Percentiles rank a stretch among this genome's conserved stretches.
Evolutionary conservation across 139 green algal genomes (phyloP).

Genomic region (Axilococcus clingmanii): DNA sequence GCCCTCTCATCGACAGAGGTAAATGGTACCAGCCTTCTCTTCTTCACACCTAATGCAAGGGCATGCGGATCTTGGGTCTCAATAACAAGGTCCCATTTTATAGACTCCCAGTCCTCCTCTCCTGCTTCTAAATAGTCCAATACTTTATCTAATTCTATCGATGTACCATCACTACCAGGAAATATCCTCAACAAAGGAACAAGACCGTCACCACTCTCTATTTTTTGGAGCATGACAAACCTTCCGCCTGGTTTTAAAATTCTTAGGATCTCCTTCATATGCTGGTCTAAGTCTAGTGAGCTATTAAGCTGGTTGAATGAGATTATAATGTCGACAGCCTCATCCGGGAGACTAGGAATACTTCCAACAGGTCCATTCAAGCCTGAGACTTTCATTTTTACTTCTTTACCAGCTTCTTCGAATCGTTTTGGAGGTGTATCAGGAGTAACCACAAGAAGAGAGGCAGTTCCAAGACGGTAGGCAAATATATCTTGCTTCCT

Average conservation of each 20-base stretch:
- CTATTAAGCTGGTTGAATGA: constrained; percentile 6
- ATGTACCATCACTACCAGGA: constrained; percentile 9
- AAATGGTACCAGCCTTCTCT: no score
- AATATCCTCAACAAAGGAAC: not conserved
- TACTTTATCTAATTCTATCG: not conserved
- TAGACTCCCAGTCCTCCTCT: constrained; percentile 24
- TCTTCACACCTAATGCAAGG: constrained; percentile 43
- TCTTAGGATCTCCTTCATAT: constrained; percentile 21
- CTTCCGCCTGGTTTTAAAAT: constrained; percentile 45
- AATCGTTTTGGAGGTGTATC: constrained; percentile 33
- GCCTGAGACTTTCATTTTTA: constrained; percentile 25
- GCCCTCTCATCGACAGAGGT: constrained; percentile 15
- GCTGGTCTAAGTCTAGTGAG: constrained; percentile 7
- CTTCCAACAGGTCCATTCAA: constrained; percentile 4
- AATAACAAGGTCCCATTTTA: constrained; percentile 35
- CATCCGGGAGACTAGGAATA: constrained; percentile 21
- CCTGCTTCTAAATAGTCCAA: constrained; percentile 14
- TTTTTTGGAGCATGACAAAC: constrained; percentile 42
- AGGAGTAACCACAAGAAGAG: constrained; percentile 32
- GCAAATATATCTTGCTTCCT: constrained; percentile 46
- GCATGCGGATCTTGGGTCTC: constrained; percentile 38
- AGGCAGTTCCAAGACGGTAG: constrained; percentile 40
- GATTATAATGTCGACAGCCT: constrained; percentile 35
- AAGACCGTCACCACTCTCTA: not conserved
- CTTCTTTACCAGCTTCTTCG: constrained; percentile 55